Base-by-base conservation (phyloP, 176 grass and related monocot species). In the Chloris gayana region DNA sequence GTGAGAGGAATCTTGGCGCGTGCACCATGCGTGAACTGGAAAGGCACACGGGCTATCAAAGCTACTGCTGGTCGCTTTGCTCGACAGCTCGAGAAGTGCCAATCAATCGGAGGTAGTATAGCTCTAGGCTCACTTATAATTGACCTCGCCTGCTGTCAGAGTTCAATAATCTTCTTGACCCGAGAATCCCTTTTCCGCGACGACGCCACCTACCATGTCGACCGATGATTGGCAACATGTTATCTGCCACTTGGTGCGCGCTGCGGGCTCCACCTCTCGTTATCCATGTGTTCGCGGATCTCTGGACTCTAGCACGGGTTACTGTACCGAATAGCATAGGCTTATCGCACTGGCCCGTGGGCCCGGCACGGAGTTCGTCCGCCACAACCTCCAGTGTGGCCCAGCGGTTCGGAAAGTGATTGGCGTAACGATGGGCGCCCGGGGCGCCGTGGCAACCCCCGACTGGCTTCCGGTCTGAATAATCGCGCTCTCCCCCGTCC, bases 1-100 rank as follows among this genome's bases (percentile, higher is more conserved):
- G 35, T 4, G 35, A 25, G 14, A 17, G 62, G 77, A 74, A 68
- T 80, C 76, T 85, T 85, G 7, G 46, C 18, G 64, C 60, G 62
- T 50, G 83, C 57, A 37, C 7, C 35, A 29, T 56, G 63, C 34
- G 53, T 61, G 63, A 61, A 75, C 51, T 69, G 51, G 68, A 69
- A 60, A 86, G 49, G 31, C 56, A n/a, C 39, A 64, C 63, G 35
- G 0, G 5, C 9, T 50, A 61, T 33, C 30, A 17, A n/a, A 37
- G 35, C 35, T 37, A 37, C 35, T 37, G 19, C 26, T 46, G 9
- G 11, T 25, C 54, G 76, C 14, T 79, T 33, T 75, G 72, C 50
- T 45, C 72, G 18, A 18, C 47, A 18, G 15, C 47, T 18, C 15
- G 9, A 37, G 35, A 25, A n/a, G 37, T 46, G 72, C 24, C 72